phyloP scores from a whole-genome alignment of 495 filamentous ascomycete species.

The Aspergillus olivimuriae region DNA sequence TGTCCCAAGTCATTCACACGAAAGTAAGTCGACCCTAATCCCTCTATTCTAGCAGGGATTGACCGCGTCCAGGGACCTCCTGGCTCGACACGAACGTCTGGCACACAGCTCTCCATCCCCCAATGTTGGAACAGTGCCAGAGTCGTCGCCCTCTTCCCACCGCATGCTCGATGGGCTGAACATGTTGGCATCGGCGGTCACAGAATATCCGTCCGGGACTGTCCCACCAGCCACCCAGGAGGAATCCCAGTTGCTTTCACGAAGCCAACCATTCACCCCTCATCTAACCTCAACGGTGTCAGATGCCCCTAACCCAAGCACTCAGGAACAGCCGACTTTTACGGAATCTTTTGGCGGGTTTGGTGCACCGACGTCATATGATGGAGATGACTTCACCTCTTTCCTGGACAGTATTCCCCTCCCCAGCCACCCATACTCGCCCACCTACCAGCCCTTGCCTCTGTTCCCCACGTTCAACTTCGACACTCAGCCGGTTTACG shows the following conservation, averaged over 20 bases:
- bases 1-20: constrained; percentile 39
- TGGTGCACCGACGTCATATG: constrained; percentile 14
- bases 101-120: too few species aligned
- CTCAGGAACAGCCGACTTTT: constrained; percentile 19
- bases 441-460: constrained; percentile 34
- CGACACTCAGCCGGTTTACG: constrained; percentile 25
- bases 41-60: not conserved
- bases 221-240: not conserved
- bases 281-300: constrained; percentile 8
- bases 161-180: constrained; percentile 25
- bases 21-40: constrained; percentile 20
- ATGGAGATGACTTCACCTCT: constrained; percentile 35
- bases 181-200: constrained; percentile 30
- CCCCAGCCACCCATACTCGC: constrained; percentile 35
- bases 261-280: constrained; percentile 9
- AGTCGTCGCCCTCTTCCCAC: constrained; percentile 18
- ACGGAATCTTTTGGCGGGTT: constrained; percentile 23
- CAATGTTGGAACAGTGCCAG: too few species aligned
- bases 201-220: constrained; percentile 12
- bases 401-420: constrained; percentile 38
- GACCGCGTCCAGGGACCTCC: constrained; percentile 20
- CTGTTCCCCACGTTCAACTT: constrained; percentile 30
- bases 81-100: constrained; percentile 33
- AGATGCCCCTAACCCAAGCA: not conserved
- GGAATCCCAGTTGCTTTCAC: not conserved